Evolutionary conservation across 345 rosid genomes (phyloP), one percentile per base, ranked within the genome.

Genomic region (Euphorbia tirucalli): DNA sequence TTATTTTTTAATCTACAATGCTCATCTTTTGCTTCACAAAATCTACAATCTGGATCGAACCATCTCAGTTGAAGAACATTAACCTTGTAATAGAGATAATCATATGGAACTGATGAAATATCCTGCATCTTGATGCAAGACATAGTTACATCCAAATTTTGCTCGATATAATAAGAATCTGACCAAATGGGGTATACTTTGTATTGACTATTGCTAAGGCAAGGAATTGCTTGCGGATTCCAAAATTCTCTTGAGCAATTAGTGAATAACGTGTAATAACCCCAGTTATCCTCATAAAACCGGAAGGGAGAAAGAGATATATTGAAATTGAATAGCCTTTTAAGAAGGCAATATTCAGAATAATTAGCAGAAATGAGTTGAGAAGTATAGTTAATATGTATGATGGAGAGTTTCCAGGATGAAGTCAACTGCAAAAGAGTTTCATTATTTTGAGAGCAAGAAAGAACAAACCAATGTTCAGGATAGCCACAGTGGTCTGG

Each of bases 1-100:
- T 18, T 56, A 43, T 6, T 31, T 56, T 60, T 52, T 44, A 9
- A 41, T 54, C 55, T 28, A n/a, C 78, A 75, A 44, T 3, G 30
- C 62, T 50, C n/a, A 6, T 56, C 44, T 2, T 3, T 43, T 10
- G 15, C 22, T 43, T 69, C 72, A 54, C 72, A 75, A n/a, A 1
- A 41, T 19, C 24, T 27, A 57, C 78, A 54, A 0, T 1, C 25
- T 11, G 73, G 73, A 11, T 1, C 5, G 2, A 1, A 44, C 49
- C 49, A 44, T 7, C 14, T 44, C 49, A 44, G 7, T 44, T 13
- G 14, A 8, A 44, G 15, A 44, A 3, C 14, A 16, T 44, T 44
- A 7, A 7, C 2, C 49, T 44, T 44, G 2, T 44, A 16, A 46
- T 46, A 46, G 2, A 46, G 3, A 13, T 46, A 46, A 16, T 16